Evolutionary conservation across 768 basidiomycete species (phyloP).

Genomic region (Trametes elegans): DNA sequence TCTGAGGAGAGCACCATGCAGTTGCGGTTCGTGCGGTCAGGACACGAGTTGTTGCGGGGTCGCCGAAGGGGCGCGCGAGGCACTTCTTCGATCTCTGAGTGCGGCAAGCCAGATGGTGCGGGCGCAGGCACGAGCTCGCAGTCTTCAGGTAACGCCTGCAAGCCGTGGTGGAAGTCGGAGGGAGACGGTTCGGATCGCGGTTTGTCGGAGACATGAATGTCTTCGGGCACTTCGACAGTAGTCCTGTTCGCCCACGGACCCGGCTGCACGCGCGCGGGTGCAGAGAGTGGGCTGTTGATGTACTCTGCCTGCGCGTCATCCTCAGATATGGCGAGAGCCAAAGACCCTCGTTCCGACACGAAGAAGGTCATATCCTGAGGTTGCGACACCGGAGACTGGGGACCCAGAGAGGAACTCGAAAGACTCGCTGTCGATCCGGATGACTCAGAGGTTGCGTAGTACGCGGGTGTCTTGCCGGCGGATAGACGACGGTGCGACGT

Average conservation of each 20-base stretch:
- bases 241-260: constrained; percentile 7
- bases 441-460: constrained; percentile 14
- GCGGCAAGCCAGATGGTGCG: not conserved
- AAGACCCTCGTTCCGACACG: constrained; percentile 22
- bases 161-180: constrained; percentile 18
- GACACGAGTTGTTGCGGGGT: constrained; percentile 25
- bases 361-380: constrained; percentile 25
- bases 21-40: constrained; percentile 27
- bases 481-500: not conserved
- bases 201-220: constrained; percentile 13
- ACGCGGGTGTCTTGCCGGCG: constrained; percentile 1
- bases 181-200: constrained; percentile 10
- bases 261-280: constrained; percentile 13
- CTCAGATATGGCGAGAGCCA: constrained; percentile 13
- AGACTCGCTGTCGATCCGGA: constrained; percentile 16
- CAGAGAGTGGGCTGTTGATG: constrained; percentile 3
- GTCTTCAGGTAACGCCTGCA: constrained; percentile 55
- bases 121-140: constrained; percentile 35
- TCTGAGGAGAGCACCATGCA: constrained; percentile 24
- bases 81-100: constrained; percentile 9
- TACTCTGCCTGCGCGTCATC: constrained; percentile 12
- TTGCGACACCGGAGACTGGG: constrained; percentile 4
- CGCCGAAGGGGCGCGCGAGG: constrained; percentile 20
- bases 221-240: not conserved
- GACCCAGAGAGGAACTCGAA: constrained; percentile 3